Evolutionary conservation across 228 moss, liverwort and hornwort species (phyloP).

Genomic region (Sphagnum fallax): DNA sequence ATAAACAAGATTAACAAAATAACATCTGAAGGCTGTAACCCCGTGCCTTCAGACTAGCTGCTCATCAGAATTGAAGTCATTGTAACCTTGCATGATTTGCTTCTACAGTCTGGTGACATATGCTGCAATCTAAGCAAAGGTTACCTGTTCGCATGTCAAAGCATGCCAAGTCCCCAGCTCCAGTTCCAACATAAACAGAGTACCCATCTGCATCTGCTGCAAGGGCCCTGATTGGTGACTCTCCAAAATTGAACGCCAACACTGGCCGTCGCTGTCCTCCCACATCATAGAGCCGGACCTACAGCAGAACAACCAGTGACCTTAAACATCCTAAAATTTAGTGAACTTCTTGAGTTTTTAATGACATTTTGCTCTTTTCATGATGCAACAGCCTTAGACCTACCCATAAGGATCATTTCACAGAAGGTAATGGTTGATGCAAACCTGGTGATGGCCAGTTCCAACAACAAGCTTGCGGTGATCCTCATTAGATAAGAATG

Average conservation of each 20-base stretch:
- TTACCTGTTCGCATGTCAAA: constrained; percentile 95
- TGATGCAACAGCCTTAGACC: too few species aligned
- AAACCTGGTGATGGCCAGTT: constrained; percentile 96
- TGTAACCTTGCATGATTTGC: too few species aligned
- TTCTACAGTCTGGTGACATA: too few species aligned
- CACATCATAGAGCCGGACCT: constrained; percentile 86
- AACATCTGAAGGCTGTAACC: too few species aligned
- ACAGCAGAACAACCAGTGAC: neutral
- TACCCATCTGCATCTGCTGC: constrained; percentile 68
- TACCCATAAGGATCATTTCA: neutral
- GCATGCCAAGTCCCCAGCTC: constrained; percentile 73
- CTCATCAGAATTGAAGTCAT: too few species aligned
- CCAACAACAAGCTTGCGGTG: constrained; percentile 76
- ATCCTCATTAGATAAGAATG: constrained; percentile 64
- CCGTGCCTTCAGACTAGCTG: too few species aligned
- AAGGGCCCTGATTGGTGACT: constrained; percentile 75
- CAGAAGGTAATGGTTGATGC: too few species aligned
- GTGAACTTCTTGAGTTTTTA: neutral
- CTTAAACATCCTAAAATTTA: too few species aligned
- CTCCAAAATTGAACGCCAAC: constrained; percentile 74
- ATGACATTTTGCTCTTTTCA: neutral
- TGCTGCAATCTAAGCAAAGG: neutral
- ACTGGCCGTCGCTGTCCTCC: constrained; percentile 75
- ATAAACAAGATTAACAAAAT: too few species aligned
- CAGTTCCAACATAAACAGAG: constrained; percentile 75